Base-by-base conservation (phyloP, 805 yeast genomes). In the Nakazawaea sp. region DNA sequence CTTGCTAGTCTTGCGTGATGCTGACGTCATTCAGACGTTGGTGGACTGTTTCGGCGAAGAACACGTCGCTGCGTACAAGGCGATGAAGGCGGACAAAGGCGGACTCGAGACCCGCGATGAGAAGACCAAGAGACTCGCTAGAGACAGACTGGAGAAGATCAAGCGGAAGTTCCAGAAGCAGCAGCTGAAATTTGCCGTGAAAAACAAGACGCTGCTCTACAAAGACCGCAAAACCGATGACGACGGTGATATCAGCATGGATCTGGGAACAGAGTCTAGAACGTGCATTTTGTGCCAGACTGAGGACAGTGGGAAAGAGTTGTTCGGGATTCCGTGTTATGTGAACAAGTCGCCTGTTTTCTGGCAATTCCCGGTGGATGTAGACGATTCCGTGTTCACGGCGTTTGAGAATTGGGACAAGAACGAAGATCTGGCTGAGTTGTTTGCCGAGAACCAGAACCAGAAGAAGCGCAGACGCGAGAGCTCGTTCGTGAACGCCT, bases 221-320 rank as follows among this genome's bases (percentile, higher is more conserved):
- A 26, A 11, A 6, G 12, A 28, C 12, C 23, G 12, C 12, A 35
- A 34, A 19, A 35, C 23, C 27, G 15, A 40, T 33, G 45, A 36
- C 3, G 31, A 36, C 7, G 28, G 55, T 4, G 59, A 52, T 39
- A 44, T 55, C 17, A 53, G 52, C 15, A 43, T 43, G 24, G 38
- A 47, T 13, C 19, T 29, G 43, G 27, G 46, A 11, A 15, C 52
- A 2, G 43, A 43, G 5, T 35, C 33, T 10, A 55, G 55, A 3
- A 37, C 44, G 4, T 79, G 86, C 58, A 75, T 79, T 3, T 45
- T 75, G 17, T 80, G 87, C 55, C 81, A 78, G 44, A 75, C 72
- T 40, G 61, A 66, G 1, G 73, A 69, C 32, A 60, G 63, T 17
- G 35, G 45, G 10, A 57, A 64, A 12, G 71, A 71, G 24, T 43